These are phyloP conservation scores for Epichloe bromicola DNA, from an alignment of 2,329 filamentous ascomycete species.

Conservation along the genomic window DNA sequence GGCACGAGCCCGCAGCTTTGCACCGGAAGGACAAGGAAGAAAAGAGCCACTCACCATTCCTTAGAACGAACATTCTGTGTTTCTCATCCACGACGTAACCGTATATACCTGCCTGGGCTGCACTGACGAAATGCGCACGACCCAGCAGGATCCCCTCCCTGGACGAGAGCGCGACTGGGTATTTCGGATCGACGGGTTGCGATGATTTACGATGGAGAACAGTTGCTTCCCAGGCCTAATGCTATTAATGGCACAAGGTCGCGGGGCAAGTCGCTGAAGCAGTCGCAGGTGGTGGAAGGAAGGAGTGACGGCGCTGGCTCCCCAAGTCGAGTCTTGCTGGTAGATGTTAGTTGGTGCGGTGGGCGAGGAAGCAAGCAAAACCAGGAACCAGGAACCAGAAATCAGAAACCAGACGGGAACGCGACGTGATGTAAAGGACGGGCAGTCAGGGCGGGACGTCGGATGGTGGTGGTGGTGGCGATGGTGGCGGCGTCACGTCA, in stretches of 20 bases:
- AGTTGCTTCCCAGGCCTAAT: not conserved
- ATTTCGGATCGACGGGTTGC: not conserved
- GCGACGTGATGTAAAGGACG: slow-evolving; percentile 4
- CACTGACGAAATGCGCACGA: not conserved
- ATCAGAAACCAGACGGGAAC: not conserved
- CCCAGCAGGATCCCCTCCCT: not conserved
- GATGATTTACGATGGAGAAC: no score
- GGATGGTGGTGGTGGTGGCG: not conserved
- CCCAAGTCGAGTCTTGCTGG: not conserved
- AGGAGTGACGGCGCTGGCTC: not conserved
- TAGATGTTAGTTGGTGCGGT: not conserved
- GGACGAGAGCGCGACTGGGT: not conserved
- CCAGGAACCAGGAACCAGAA: no score
- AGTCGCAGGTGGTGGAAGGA: no score
- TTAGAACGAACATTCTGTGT: slow-evolving; percentile 28
- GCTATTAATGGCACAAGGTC: not conserved
- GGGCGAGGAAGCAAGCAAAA: not conserved
- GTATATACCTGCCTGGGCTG: not conserved
- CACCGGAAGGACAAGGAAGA: not conserved
- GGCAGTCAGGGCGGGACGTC: not conserved
- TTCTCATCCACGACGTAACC: not conserved
- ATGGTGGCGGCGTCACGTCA: not conserved
- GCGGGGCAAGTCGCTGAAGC: not conserved
- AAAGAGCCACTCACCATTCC: slow-evolving; percentile 26
- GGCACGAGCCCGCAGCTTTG: not conserved